These are phyloP conservation scores for Phytophthora agathidicida DNA, from an alignment of 352 stramenopile genomes.

Conservation along the genomic window DNA sequence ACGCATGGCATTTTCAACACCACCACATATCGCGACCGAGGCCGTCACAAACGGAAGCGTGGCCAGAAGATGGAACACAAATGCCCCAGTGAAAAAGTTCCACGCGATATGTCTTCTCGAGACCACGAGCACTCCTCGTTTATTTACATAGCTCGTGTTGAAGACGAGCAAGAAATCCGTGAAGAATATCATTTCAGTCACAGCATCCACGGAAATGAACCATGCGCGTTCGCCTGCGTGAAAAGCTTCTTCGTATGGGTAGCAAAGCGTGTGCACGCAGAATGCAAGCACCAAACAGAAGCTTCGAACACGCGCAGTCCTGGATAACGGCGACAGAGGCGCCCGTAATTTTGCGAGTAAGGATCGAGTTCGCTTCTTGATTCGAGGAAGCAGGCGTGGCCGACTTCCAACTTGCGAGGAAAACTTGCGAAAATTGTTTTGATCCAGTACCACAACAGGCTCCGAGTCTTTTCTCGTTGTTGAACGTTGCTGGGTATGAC, in stretches of 20 bases:
- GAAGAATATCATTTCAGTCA: constrained; percentile 40
- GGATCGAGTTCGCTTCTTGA: constrained; percentile 20
- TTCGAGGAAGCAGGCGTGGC: constrained; percentile 17
- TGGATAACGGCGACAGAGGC: constrained; percentile 25
- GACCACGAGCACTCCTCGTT: constrained; percentile 37
- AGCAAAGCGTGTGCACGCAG: constrained; percentile 32
- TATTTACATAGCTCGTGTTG: constrained; percentile 53
- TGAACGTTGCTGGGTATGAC: neutral
- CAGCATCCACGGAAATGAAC: constrained; percentile 9
- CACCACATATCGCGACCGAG: neutral
- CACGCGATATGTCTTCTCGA: constrained; percentile 39
- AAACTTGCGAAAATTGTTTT: constrained; percentile 16
- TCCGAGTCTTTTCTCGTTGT: constrained; percentile 9
- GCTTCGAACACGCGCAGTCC: constrained; percentile 26
- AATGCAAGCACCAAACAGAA: constrained; percentile 26
- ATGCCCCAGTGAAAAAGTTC: constrained; percentile 39
- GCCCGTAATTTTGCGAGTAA: constrained; percentile 1
- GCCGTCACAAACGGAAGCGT: constrained; percentile 10
- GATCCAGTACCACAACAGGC: constrained; percentile 1
- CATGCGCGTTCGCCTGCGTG: neutral
- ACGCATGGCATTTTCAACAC: neutral
- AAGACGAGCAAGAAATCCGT: constrained; percentile 49
- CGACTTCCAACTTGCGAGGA: constrained; percentile 10
- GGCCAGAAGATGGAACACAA: constrained; percentile 21
- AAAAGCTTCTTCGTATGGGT: constrained; percentile 49